Base-by-base conservation (phyloP, 345 rosid genomes). In the Trapa bicornis region DNA sequence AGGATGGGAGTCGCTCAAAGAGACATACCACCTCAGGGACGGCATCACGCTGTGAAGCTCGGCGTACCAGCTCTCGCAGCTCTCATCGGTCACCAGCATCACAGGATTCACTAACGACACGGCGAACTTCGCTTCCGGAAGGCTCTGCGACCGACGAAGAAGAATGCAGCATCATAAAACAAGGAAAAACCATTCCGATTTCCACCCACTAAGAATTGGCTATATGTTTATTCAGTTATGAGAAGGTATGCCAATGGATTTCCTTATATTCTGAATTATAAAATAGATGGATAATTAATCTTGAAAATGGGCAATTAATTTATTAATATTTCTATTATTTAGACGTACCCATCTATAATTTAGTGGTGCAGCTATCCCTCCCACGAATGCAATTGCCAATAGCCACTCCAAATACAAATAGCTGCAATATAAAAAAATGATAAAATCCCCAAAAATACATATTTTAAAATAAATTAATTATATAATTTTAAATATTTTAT, bases 341-440 rank as follows among this genome's bases (percentile, higher is more conserved):
- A 17, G 1, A 77, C 96, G 79, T 43, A 92, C 95, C 96, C 95
- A 89, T 85, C 96, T 78, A 77, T 92, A 89, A 75, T 92, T 89
- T 74, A 92, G 74, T 72, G 96, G 96, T 73, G 96, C 91, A 37
- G 77, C 76, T 58, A 92, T 74, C 69, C 96, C 91, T 65, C 96
- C 93, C 45, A 85, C 76, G 67, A 76, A 87, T 60, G 98, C 84
- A 76, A 92, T 81, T 16, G 93, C 96, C 42, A 89, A 77, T 72
- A 89, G 66, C 93, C 89, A 89, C 79, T 85, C 87, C 84, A 89
- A 78, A 67, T 89, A 86, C 71, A 68, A 73, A 67, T 88, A 96
- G 76, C 97, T 89, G 79, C 61, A 74, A 63, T n/a, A 6, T 36
- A 39, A 14, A 39, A 41, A n/a, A 52, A 63, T n/a, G 50, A n/a